Percentiles rank a stretch among this genome's conserved stretches.
Conservation (phyloP, 2,329 filamentous ascomycete species). For the Xylariales sp. region DNA sequence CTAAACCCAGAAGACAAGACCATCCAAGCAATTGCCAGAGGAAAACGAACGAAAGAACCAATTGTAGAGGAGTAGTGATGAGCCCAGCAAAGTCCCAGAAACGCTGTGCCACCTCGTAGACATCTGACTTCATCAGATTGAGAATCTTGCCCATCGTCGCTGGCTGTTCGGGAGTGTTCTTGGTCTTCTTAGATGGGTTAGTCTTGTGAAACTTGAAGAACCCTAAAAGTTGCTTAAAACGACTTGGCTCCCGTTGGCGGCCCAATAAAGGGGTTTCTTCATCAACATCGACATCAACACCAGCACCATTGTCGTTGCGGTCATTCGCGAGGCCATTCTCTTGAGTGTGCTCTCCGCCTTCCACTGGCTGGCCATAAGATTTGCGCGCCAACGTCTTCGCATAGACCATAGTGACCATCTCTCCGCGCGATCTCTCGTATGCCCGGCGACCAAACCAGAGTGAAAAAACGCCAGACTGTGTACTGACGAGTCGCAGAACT, state of each 20-base stretch:
- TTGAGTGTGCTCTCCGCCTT: conserved; percentile 38
- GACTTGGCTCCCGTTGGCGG: conserved; percentile 41
- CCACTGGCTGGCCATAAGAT: conserved; percentile 57
- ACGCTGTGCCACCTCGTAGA: conserved; percentile 82
- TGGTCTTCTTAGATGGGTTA: conserved; percentile 40
- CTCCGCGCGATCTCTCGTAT: conserved; percentile 86
- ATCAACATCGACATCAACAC: conserved; percentile 6
- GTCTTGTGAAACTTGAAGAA: conserved; percentile 44
- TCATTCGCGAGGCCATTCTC: conserved; percentile 28
- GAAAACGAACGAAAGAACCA: conserved; percentile 78
- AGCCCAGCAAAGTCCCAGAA: conserved; percentile 90
- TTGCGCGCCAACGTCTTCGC: conserved; percentile 80
- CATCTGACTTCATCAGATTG: conserved; percentile 85
- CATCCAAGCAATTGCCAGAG: conserved; percentile 85
- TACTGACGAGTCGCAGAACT: conserved; percentile 67
- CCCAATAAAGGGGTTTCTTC: conserved; percentile 44
- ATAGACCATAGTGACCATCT: conserved; percentile 87
- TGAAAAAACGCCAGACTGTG: conserved; percentile 74
- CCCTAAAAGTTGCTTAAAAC: conserved; percentile 45
- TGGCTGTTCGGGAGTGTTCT: conserved; percentile 59
- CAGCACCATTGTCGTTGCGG: background rate
- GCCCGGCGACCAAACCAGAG: conserved; percentile 86
- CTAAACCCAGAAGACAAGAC: conserved; percentile 78
- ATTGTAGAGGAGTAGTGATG: conserved; percentile 78
- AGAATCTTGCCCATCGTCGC: conserved; percentile 92